A percentile compares a stretch with the other conserved stretches of the same genome.
phyloP scores from a whole-genome alignment of 177 flowering plant genomes.

The Tripterygium wilfordii region DNA sequence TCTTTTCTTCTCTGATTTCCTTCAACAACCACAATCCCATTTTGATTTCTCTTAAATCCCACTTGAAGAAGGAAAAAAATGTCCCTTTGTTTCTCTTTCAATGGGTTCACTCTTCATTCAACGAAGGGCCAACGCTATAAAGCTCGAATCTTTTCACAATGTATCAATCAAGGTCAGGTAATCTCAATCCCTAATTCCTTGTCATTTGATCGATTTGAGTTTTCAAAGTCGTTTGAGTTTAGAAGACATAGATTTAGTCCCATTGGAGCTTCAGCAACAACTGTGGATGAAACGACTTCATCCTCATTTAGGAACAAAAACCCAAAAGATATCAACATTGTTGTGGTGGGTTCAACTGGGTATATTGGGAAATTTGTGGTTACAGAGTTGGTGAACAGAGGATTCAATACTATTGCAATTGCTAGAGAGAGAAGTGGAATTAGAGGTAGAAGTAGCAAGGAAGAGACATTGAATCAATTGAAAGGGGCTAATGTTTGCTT shows the following conservation, averaged over 20 bases:
- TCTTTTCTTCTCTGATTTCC: neutral
- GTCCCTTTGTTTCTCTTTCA: slow-evolving; percentile 36
- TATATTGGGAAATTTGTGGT: slow-evolving; percentile 90
- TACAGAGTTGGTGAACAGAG: slow-evolving; percentile 62
- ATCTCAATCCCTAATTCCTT: slow-evolving; percentile 17
- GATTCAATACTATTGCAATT: slow-evolving; percentile 75
- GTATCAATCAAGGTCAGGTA: slow-evolving; percentile 33
- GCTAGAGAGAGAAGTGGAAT: slow-evolving; percentile 91
- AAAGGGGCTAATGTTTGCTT: slow-evolving; percentile 73
- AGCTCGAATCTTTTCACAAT: slow-evolving; percentile 20
- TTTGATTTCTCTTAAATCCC: too few relatives aligned
- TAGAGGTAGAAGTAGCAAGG: slow-evolving; percentile 52
- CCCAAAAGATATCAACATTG: slow-evolving; percentile 65
- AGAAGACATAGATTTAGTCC: slow-evolving; percentile 19
- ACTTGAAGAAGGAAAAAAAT: too few relatives aligned
- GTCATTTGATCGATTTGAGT: slow-evolving; percentile 13
- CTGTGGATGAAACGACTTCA: slow-evolving; percentile 19
- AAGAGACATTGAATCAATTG: slow-evolving; percentile 54
- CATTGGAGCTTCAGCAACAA: slow-evolving; percentile 25
- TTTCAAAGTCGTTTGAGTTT: slow-evolving; percentile 20
- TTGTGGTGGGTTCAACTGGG: slow-evolving; percentile 95
- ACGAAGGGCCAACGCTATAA: slow-evolving; percentile 21
- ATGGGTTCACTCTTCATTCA: slow-evolving; percentile 27
- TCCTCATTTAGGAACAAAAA: slow-evolving; percentile 55
- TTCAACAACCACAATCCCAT: neutral